Conservation (phyloP, 768 basidiomycete genomes). For the Lentinula edodes region DNA sequence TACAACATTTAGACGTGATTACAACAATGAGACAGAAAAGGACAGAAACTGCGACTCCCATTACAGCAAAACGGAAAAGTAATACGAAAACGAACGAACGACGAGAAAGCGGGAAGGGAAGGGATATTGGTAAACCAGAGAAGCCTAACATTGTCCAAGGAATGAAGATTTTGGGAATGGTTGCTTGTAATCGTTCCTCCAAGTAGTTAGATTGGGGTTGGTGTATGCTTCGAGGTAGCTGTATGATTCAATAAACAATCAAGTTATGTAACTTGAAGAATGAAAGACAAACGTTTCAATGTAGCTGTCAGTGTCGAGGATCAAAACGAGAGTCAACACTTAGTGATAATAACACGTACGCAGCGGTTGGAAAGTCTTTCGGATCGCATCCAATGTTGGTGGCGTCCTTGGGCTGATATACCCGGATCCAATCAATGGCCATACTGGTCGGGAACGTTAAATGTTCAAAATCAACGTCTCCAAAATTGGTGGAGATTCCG, state of each 20-base stretch:
- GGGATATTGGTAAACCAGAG: too few relatives aligned
- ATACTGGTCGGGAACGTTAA: conserved; percentile 58
- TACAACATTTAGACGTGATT: too few relatives aligned
- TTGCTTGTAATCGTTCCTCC: conserved; percentile 59
- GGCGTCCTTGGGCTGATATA: conserved; percentile 72
- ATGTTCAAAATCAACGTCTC: conserved; percentile 60
- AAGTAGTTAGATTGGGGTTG: conserved; percentile 77
- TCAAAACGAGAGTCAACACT: not conserved
- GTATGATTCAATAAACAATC: not conserved
- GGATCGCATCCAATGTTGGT: conserved; percentile 88
- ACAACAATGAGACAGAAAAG: too few relatives aligned
- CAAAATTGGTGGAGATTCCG: conserved; percentile 81
- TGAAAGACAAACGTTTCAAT: not conserved
- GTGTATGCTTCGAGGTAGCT: conserved; percentile 68
- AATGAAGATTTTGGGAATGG: conserved; percentile 64
- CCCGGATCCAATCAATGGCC: conserved; percentile 79
- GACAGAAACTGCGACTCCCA: too few relatives aligned
- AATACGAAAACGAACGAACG: too few relatives aligned
- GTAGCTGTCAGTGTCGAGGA: not conserved
- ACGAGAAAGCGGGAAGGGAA: too few relatives aligned
- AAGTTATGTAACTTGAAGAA: not conserved
- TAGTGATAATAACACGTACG: conserved; percentile 9
- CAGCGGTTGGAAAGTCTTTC: conserved; percentile 65
- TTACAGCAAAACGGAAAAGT: too few relatives aligned
- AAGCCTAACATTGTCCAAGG: conserved; percentile 48